These are phyloP conservation scores for Selaginella tamariscina DNA, from an alignment of 75 land plant genomes.

Conservation along the genomic window DNA sequence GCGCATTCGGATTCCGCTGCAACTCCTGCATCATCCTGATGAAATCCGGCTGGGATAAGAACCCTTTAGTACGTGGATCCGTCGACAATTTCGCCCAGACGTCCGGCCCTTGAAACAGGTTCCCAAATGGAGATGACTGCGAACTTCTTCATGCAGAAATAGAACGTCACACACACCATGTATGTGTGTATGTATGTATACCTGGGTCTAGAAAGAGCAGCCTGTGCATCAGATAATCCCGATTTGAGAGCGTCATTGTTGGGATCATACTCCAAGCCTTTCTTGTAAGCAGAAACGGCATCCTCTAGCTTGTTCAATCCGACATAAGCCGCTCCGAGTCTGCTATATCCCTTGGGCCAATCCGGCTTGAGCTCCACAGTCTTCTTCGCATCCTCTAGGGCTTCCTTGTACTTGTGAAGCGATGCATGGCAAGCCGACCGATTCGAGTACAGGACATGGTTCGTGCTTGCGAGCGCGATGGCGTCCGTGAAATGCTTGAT, in stretches of 20 bases:
- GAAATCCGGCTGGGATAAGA: constrained; percentile 81
- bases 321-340: constrained; percentile 84
- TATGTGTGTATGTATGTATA: too few relatives aligned
- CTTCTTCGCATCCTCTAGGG: constrained; percentile 72
- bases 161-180: too few relatives aligned
- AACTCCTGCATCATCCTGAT: constrained; percentile 65
- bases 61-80: constrained; percentile 67
- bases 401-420: constrained; percentile 52
- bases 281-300: constrained; percentile 66
- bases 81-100: constrained; percentile 77
- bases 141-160: background rate
- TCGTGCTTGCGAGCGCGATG: constrained; percentile 55
- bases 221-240: constrained; percentile 72
- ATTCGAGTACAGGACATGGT: constrained; percentile 95
- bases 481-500: constrained; percentile 70
- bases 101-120: constrained; percentile 73
- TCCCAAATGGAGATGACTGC: constrained; percentile 46
- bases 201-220: constrained; percentile 24
- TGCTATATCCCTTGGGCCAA: constrained; percentile 89
- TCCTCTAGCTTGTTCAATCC: constrained; percentile 48
- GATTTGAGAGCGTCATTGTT: constrained; percentile 67
- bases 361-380: constrained; percentile 87
- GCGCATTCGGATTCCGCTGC: constrained; percentile 66
- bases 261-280: constrained; percentile 76
- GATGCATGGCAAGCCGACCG: constrained; percentile 96